These are phyloP conservation scores for Alternaria arborescens DNA, from an alignment of 2,329 filamentous ascomycete species.

Conservation along the genomic window DNA sequence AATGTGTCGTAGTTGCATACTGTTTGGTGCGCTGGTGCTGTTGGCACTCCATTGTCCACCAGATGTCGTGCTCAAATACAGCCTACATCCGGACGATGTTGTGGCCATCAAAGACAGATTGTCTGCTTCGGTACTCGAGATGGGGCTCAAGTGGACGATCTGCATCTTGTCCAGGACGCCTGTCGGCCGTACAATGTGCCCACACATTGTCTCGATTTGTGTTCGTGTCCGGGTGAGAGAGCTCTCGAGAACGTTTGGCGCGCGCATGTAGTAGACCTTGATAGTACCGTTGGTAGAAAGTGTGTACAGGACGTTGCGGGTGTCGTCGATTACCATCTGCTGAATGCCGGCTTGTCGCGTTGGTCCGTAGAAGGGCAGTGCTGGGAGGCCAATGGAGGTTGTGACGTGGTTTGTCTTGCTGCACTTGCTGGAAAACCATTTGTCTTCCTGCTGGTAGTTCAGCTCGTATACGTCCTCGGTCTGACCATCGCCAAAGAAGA, in stretches of 20 bases:
- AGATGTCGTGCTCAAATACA: constrained; percentile 90
- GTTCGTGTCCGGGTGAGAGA: constrained; percentile 64
- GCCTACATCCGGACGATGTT: constrained; percentile 86
- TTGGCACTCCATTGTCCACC: constrained; percentile 69
- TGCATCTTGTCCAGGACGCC: constrained; percentile 73
- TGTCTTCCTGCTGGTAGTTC: constrained; percentile 95
- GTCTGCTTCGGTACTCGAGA: constrained; percentile 78
- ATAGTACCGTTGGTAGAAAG: constrained; percentile 89
- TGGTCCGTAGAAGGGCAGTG: constrained; percentile 39
- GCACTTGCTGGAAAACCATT: constrained; percentile 91
- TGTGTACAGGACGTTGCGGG: constrained; percentile 86
- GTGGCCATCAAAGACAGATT: constrained; percentile 90
- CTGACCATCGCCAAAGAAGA: constrained; percentile 85
- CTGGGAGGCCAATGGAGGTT: constrained; percentile 71
- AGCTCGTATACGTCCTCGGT: constrained; percentile 93
- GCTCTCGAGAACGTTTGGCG: constrained; percentile 60
- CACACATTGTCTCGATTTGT: constrained; percentile 73
- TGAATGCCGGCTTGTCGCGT: constrained; percentile 68
- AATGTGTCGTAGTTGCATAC: constrained; percentile 97
- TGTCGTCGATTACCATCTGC: constrained; percentile 88
- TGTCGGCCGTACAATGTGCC: constrained; percentile 79
- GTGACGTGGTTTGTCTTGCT: constrained; percentile 88
- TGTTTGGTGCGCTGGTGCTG: constrained; percentile 77
- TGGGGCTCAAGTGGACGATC: constrained; percentile 86
- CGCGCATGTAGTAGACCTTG: constrained; percentile 86